Percentiles rank a stretch among this genome's conserved stretches.
Conservation (phyloP, 2,329 filamentous ascomycete genomes). For the Lasiodiplodia citricola region DNA sequence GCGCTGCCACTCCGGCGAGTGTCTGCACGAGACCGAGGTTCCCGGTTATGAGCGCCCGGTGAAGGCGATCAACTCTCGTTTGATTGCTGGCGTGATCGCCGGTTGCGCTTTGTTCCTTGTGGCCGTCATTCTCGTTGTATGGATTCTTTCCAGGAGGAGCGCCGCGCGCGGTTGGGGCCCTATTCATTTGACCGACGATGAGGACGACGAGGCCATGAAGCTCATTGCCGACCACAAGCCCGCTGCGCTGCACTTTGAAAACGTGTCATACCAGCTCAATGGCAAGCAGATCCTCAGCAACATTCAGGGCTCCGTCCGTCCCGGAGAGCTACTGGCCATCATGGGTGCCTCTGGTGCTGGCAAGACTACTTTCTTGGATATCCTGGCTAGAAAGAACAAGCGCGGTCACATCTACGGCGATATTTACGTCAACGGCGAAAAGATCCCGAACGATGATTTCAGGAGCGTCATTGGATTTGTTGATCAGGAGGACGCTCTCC, state of each 20-base stretch:
- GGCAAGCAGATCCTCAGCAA: constrained; percentile 82
- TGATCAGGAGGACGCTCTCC: constrained; percentile 96
- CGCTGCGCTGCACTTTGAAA: constrained; percentile 84
- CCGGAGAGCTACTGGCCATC: constrained; percentile 94
- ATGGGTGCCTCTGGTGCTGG: constrained; percentile 98
- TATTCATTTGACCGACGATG: constrained; percentile 81
- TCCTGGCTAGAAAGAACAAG: constrained; percentile 96
- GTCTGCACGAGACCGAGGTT: constrained; percentile 88
- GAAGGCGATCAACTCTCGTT: constrained; percentile 94
- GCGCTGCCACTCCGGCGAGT: constrained; percentile 84
- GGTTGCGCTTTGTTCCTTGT: constrained; percentile 85
- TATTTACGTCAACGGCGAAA: constrained; percentile 93
- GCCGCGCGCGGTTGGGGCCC: constrained; percentile 66
- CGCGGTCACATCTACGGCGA: constrained; percentile 77
- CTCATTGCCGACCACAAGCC: constrained; percentile 92
- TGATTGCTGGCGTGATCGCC: constrained; percentile 93
- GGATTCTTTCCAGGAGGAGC: constrained; percentile 84
- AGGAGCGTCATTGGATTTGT: constrained; percentile 94
- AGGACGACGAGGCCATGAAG: constrained; percentile 80
- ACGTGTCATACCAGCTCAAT: constrained; percentile 85
- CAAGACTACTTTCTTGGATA: constrained; percentile 96
- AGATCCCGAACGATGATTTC: constrained; percentile 82
- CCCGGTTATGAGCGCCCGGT: constrained; percentile 88
- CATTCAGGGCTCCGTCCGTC: constrained; percentile 85
- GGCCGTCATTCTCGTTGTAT: constrained; percentile 79